Percentiles rank a stretch among this genome's conserved stretches.
phyloP scores from a whole-genome alignment of 441 rosid species.

The Gossypium gossypioides region DNA sequence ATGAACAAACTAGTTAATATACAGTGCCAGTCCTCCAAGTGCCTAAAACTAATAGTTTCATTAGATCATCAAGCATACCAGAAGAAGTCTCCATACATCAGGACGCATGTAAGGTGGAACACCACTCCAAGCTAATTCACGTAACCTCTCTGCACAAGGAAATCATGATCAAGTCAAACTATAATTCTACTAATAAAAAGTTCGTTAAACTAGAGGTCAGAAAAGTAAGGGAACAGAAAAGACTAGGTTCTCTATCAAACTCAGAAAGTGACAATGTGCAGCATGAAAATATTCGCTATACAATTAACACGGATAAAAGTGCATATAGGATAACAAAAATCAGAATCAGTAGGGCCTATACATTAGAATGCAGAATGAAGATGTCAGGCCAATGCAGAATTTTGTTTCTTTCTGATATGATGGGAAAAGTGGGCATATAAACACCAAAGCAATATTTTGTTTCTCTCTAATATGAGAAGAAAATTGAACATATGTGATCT shows the following conservation, averaged over 20 bases:
- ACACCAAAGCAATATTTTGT: neutral
- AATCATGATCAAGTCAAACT: constrained; percentile 2
- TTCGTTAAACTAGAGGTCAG: neutral
- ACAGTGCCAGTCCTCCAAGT: neutral
- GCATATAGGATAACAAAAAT: neutral
- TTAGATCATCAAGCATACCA: constrained; percentile 46
- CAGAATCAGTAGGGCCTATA: neutral
- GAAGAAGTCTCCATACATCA: constrained; percentile 82
- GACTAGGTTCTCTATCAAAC: constrained; percentile 7
- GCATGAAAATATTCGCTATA: neutral
- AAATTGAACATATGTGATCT: neutral
- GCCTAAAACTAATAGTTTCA: constrained; percentile 12
- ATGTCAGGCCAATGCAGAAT: neutral
- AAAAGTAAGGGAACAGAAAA: neutral
- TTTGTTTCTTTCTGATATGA: neutral
- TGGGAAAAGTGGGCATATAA: neutral
- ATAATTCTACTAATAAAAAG: neutral
- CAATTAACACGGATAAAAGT: neutral
- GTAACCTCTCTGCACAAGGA: constrained; percentile 57
- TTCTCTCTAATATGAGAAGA: neutral
- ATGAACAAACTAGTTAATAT: neutral
- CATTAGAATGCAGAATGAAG: neutral
- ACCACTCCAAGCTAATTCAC: constrained; percentile 96
- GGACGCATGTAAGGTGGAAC: constrained; percentile 94
- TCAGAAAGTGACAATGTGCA: neutral